Conservation (phyloP, 2,329 filamentous ascomycete species). For the Fusarium algeriense region DNA sequence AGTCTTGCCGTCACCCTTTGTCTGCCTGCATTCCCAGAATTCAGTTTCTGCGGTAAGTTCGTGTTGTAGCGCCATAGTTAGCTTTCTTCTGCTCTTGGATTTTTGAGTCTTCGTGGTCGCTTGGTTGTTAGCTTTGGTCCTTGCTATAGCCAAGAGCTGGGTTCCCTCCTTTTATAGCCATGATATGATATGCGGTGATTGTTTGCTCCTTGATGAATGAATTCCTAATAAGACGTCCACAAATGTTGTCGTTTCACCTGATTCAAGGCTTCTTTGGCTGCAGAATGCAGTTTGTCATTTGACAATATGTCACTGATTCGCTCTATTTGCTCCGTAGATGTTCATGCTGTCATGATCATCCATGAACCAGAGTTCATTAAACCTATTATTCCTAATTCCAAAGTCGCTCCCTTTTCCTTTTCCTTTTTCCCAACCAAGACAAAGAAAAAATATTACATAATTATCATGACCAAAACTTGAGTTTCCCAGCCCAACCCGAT, state of each 20-base stretch:
- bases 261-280: rapidly evolving
- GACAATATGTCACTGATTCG: rapidly evolving
- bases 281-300: rapidly evolving
- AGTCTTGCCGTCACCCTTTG: background rate
- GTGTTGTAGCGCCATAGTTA: background rate
- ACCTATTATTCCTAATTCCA: background rate
- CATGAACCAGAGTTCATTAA: background rate
- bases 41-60: background rate
- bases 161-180: background rate
- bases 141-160: rapidly evolving
- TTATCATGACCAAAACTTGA: conserved; percentile 35
- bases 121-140: too few relatives aligned
- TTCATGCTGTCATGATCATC: rapidly evolving
- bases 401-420: background rate
- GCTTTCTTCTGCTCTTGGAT: rapidly evolving
- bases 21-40: background rate
- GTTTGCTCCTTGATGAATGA: background rate
- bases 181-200: background rate
- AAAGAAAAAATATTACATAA: background rate
- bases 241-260: rapidly evolving
- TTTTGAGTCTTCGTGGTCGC: rapidly evolving
- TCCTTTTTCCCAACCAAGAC: background rate
- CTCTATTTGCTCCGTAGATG: rapidly evolving
- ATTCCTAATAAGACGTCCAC: rapidly evolving
- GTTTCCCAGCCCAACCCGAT: background rate